phyloP scores from a whole-genome alignment of 345 rosid species.

The Euphorbia lathyris region DNA sequence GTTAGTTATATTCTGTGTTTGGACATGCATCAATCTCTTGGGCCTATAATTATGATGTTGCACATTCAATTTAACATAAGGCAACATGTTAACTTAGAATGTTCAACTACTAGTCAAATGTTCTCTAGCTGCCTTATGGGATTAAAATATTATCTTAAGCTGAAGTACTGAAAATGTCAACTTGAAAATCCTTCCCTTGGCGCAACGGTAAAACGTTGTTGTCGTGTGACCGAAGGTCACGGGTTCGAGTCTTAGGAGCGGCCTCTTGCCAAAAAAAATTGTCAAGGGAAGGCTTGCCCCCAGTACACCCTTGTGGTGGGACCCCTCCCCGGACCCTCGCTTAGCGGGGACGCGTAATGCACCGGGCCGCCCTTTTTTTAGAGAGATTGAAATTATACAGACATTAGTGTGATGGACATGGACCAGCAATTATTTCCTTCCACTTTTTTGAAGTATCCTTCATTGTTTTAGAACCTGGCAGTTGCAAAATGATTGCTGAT shows the following conservation, averaged over 20 bases:
- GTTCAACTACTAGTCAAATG: constrained; percentile 7
- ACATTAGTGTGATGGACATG: not conserved
- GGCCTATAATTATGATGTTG: not conserved
- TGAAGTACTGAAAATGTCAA: not conserved
- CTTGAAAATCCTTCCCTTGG: constrained; percentile 7
- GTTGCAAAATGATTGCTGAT: not conserved
- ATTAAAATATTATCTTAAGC: constrained; percentile 4
- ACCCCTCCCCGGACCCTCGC: no score
- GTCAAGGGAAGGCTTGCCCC: no score
- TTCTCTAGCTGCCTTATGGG: not conserved
- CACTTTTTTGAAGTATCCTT: not conserved
- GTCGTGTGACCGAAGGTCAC: no score
- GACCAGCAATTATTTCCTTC: not conserved
- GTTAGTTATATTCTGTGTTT: constrained; percentile 39
- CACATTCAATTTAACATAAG: constrained; percentile 12
- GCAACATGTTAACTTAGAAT: constrained; percentile 4
- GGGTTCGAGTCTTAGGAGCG: no score
- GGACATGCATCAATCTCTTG: not conserved
- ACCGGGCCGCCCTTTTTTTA: no score
- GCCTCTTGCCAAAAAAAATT: no score
- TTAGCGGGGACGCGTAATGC: no score
- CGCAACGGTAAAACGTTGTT: no score
- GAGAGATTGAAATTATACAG: not conserved
- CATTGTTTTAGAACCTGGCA: not conserved
- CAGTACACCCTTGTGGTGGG: no score